A percentile compares a stretch with the other conserved stretches of the same genome.
Evolutionary conservation across 441 rosid species (phyloP).

Genomic region (Euphorbia celastroides): DNA sequence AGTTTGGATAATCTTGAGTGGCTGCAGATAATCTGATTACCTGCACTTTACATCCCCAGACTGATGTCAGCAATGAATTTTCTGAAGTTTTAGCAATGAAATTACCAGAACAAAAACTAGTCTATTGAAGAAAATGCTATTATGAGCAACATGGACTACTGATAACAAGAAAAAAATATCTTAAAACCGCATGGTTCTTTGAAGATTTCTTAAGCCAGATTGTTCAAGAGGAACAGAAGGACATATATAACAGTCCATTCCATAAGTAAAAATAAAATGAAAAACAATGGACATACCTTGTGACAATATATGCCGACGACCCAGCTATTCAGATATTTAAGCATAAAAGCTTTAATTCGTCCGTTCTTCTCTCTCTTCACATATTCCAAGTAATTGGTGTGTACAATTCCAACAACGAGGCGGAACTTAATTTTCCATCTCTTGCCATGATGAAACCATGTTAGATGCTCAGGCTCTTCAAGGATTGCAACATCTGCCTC

Average conservation of each 20-base stretch:
- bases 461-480: slow-evolving; percentile 99
- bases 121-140: no score
- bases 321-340: slow-evolving; percentile 59
- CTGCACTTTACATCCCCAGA: slow-evolving; percentile 35
- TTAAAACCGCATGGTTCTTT: not conserved
- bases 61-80: slow-evolving; percentile 13
- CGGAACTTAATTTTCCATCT: slow-evolving; percentile 85
- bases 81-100: slow-evolving; percentile 1
- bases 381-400: slow-evolving; percentile 92
- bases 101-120: not conserved
- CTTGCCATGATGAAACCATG: slow-evolving; percentile 98
- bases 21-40: slow-evolving; percentile 91
- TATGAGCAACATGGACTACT: not conserved
- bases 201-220: no score
- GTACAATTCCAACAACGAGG: slow-evolving; percentile 71
- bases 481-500: slow-evolving; percentile 91
- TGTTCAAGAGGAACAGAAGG: no score
- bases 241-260: no score
- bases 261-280: no score
- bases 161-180: not conserved
- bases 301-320: slow-evolving; percentile 88
- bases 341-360: slow-evolving; percentile 48
- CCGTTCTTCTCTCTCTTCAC: slow-evolving; percentile 90
- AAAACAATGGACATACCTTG: slow-evolving; percentile 48
- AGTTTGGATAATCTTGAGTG: slow-evolving; percentile 81